Evolutionary conservation across 2,329 filamentous ascomycete species (phyloP), one percentile per base, ranked within the genome.

Genomic region (Cyphellophora attinorum): DNA sequence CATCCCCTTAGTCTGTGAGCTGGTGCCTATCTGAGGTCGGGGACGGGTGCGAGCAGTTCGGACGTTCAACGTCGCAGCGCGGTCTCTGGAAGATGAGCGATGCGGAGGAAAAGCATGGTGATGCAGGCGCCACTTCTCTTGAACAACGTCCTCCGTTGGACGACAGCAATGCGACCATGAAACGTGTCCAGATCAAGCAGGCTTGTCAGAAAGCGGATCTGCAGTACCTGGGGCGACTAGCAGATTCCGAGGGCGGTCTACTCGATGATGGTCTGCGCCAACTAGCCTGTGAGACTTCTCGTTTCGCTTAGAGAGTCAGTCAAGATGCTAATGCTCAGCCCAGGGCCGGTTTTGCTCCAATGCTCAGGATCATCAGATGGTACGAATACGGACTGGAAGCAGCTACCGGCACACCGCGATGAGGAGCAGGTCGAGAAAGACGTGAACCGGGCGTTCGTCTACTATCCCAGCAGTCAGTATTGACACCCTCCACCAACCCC

Each of bases 371-470:
- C 34, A 30, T 18, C 13, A 19, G 23, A 15, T 12, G 37, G 33
- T 16, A 38, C 34, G 14, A 45, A 49, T 28, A 47, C 42, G 19
- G 38, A 57, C 30, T 84, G 81, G 80, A 62, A 64, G 42, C 53
- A 67, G n/a, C 63, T 94, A 27, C 74, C 80, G 18, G 68, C 60
- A n/a, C 91, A 98, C 60, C 65, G 64, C 19, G 91, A 98, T 51
- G 91, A 98, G 58, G 78, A 82, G 32, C 91, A 98, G 61, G 86
- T 98, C 25, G 73, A 79, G 52, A 71, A 96, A 31, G 91, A 98
- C 55, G 91, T 98, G 37, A 77, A 95, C 59, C 75, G 91, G 37
- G 88, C 91, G n/a, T 98, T 98, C 60, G 81, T 96, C 41, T 93
- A 95, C 63, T 98, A 98, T 57, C 91, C 91, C 10, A 72, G 74